Evolutionary conservation across 2,329 filamentous ascomycete species (phyloP), one percentile per base, ranked within the genome.

Genomic region (Pleomassaria siparia): DNA sequence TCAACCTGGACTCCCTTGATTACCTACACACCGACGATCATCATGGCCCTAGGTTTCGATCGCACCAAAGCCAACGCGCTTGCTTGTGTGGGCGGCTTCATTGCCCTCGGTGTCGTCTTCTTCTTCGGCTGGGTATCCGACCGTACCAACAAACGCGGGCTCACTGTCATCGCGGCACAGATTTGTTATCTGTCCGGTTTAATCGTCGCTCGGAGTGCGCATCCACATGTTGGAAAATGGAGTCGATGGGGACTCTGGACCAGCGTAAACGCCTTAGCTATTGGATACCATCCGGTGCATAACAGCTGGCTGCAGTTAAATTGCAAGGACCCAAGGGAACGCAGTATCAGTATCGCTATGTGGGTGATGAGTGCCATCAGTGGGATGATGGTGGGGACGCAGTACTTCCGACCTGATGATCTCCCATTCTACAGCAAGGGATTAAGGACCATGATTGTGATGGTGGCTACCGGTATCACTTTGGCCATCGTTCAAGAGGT

Each of bases 221-320:
- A 80, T 43, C 69, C 74, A 0, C 65, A 72, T 39, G 73, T 76
- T 0, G 72, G 74, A 0, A 74, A 70, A 50, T 81, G 79, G 78
- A 71, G 70, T 7, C 71, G 72, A 10, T 79, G 75, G 66, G 76
- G 71, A 0, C 60, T 81, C 5, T 80, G 78, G 78, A 81, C 78
- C 2, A 67, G 69, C 0, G 70, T 80, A 2, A 80, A 81, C 57
- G 66, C 65, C 1, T 73, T 80, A 29, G 76, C 78, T 0, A 78
- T 80, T 8, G 75, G 78, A 0, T 81, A 80, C 51, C 78, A 81
- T 58, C 78, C 78, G 0, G 70, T 78, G 0, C 76, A 80, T 45
- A 81, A 80, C 58, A 72, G 75, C 0, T 81, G 77, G 78, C 64
- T 78, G 15, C 76, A 80, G 55, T 62, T 80, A 6, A 81, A 81